A percentile compares a stretch with the other conserved stretches of the same genome.
Evolutionary conservation across 1,139 yeast species (phyloP).

Genomic region (Hanseniaspora sp.): DNA sequence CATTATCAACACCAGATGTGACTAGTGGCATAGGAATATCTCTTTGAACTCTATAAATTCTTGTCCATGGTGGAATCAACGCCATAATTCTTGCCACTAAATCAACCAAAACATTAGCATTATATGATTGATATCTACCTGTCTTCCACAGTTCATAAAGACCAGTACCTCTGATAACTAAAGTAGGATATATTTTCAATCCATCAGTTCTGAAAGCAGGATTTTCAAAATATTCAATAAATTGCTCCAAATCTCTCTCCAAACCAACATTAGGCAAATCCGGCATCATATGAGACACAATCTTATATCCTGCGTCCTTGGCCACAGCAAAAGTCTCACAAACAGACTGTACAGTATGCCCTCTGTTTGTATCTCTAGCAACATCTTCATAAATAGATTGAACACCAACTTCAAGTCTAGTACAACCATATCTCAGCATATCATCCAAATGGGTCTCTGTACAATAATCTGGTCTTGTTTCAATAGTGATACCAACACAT

Average conservation of each 20-base stretch:
- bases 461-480: conserved; percentile 97
- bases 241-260: conserved; percentile 95
- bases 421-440: conserved; percentile 93
- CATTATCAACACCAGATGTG: conserved; percentile 96
- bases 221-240: conserved; percentile 88
- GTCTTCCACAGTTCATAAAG: conserved; percentile 94
- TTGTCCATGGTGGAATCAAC: conserved; percentile 97
- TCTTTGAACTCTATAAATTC: conserved; percentile 95
- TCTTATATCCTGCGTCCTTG: conserved; percentile 95
- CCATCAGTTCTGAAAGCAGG: conserved; percentile 98
- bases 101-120: conserved; percentile 88
- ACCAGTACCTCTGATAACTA: conserved; percentile 96
- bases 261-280: conserved; percentile 96
- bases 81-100: conserved; percentile 91
- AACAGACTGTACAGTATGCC: conserved; percentile 93
- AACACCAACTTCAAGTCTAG: conserved; percentile 92
- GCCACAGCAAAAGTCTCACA: conserved; percentile 93
- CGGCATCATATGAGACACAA: conserved; percentile 99
- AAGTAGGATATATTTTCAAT: conserved; percentile 83
- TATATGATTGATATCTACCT: conserved; percentile 86
- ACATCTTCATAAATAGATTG: conserved; percentile 97
- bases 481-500: conserved; percentile 97
- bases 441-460: conserved; percentile 91
- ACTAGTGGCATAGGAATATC: conserved; percentile 99
- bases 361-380: conserved; percentile 95